phyloP scores from a whole-genome alignment of 2,329 filamentous ascomycete species.

The Neoarthrinium moseri region DNA sequence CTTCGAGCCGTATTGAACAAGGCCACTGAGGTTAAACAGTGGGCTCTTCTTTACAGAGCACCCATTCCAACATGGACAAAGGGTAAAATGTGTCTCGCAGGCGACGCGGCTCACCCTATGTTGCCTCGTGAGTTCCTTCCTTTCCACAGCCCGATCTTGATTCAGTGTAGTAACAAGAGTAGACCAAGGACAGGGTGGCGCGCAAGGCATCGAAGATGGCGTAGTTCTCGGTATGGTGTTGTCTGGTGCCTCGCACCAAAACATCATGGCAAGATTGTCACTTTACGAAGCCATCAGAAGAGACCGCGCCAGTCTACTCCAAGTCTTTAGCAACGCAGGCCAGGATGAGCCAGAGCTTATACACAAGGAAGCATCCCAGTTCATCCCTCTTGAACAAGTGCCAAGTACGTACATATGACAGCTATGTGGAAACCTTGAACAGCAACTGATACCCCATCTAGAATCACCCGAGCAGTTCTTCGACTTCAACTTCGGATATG shows the following conservation, averaged over 20 bases:
- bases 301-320: conserved; percentile 27
- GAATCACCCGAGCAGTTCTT: conserved; percentile 23
- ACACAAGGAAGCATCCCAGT: conserved; percentile 23
- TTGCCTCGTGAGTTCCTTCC: conserved; percentile 17
- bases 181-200: conserved; percentile 28
- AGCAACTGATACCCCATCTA: conserved; percentile 6
- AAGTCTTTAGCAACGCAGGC: conserved; percentile 33
- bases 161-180: background rate
- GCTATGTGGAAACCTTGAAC: background rate
- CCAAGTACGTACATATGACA: conserved; percentile 20
- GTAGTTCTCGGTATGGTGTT: conserved; percentile 28
- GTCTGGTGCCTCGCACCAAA: conserved; percentile 15
- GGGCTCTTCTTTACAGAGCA: conserved; percentile 25
- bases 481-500: conserved; percentile 25
- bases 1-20: conserved; percentile 14
- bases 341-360: conserved; percentile 28
- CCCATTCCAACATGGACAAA: conserved; percentile 24
- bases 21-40: conserved; percentile 28
- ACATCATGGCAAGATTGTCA: conserved; percentile 18
- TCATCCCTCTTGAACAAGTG: conserved; percentile 19
- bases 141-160: background rate
- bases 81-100: conserved; percentile 17
- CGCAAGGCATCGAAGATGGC: conserved; percentile 31
- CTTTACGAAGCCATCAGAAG: conserved; percentile 29
- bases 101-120: conserved; percentile 23